Base-by-base conservation (phyloP, 192 early-diverging fungal genomes). In the Coemansia sp. region DNA sequence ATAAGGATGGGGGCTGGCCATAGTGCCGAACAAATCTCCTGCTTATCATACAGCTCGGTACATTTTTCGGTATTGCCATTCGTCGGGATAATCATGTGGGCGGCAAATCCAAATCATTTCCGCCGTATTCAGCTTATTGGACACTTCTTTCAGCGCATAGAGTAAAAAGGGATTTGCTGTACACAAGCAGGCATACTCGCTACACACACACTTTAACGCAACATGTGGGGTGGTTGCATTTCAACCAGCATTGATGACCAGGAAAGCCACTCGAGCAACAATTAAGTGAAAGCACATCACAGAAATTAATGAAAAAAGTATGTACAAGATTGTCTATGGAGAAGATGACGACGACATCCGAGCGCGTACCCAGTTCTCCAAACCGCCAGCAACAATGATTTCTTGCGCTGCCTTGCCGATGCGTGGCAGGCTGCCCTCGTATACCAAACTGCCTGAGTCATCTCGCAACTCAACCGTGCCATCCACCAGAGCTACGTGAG, bases 371-470 rank as follows among this genome's bases (percentile, higher is more conserved):
- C 96, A 98, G 47, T 86, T 89, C 70, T 98, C 96, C 43, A 98
- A 80, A 30, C 94, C 96, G 20, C 89, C 91, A 16, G 86, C 91
- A 30, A 97, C 86, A 80, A 96, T 88, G 55, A 99, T 78, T 77
- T 98, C 96, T 80, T 98, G 96, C n/a, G 95, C 94, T 40, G 92
- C 94, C 79, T 74, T 87, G n/a, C 96, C 96, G 28, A 91, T 85
- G 47, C 61, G 63, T 4, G 87, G 85, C 13, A 89, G 55, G 0
- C 18, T 46, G 21, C 55, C 57, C 36, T 67, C 57, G 30, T 69
- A 71, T 37, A 61, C 59, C 6, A 19, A 4, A 33, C 40, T 15
- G 8, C 69, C 73, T 3, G 45, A 7, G 3, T 33, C 57, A 21
- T 70, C 61, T 6, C 38, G 37, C 37, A 80, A 63, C 20, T 49